A percentile compares a stretch with the other conserved stretches of the same genome.
Evolutionary conservation across 495 filamentous ascomycete species (phyloP).

Genomic region (Penicillium fimorum): DNA sequence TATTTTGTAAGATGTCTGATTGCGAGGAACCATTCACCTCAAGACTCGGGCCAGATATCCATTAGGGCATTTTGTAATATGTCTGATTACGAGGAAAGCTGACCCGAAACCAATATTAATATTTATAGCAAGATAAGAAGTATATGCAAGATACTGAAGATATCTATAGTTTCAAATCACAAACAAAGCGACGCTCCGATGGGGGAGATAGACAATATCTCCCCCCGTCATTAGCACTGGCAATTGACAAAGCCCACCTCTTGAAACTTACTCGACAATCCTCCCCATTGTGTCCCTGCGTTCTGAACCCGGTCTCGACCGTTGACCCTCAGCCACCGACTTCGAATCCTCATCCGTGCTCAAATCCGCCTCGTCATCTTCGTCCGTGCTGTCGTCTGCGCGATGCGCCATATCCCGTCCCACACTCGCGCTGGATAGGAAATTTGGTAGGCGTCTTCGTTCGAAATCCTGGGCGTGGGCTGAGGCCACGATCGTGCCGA

Average conservation of each 20-base stretch:
- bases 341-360: constrained; percentile 24
- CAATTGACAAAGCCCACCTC: background rate
- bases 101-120: constrained; percentile 1
- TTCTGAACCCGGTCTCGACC: background rate
- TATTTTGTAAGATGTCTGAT: too few species aligned
- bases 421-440: constrained; percentile 29
- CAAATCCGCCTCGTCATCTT: constrained; percentile 30
- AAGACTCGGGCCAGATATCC: background rate
- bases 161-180: constrained; percentile 7
- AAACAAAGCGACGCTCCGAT: background rate
- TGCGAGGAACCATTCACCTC: too few species aligned
- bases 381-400: constrained; percentile 38
- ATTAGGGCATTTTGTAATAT: background rate
- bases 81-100: background rate
- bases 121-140: constrained; percentile 9
- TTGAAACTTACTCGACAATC: constrained; percentile 15
- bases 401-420: constrained; percentile 16
- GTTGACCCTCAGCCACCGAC: constrained; percentile 2
- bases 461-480: constrained; percentile 91
- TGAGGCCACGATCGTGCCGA: constrained; percentile 61
- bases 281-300: constrained; percentile 12
- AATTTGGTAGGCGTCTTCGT: constrained; percentile 57
- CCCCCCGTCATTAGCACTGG: background rate
- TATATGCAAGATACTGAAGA: constrained; percentile 3
- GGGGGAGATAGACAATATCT: background rate